phyloP scores from a whole-genome alignment of 2,329 filamentous ascomycete genomes.

The Zelopaecilomyces penicillatus region DNA sequence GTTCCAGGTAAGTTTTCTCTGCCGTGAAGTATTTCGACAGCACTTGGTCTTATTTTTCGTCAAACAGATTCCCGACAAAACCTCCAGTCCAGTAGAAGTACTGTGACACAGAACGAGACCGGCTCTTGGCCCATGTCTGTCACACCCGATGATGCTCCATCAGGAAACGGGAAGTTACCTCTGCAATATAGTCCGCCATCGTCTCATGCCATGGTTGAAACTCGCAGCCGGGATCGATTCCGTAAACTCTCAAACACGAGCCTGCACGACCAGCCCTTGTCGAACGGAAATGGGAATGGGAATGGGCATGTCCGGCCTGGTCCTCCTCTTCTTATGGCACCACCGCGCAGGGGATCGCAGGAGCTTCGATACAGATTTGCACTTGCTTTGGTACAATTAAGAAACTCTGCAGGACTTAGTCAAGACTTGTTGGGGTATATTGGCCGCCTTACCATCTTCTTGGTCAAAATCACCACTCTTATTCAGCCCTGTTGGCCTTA shows the following conservation, averaged over 20 bases:
- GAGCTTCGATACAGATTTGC: conserved; percentile 25
- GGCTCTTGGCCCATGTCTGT: conserved; percentile 1
- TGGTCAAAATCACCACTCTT: conserved; percentile 59
- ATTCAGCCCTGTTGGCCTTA: conserved; percentile 64
- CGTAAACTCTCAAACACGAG: conserved; percentile 1
- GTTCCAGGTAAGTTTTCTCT: conserved; percentile 29
- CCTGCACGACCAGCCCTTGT: background rate
- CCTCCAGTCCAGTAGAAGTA: conserved; percentile 10
- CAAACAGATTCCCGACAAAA: conserved; percentile 21
- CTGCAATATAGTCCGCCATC: background rate
- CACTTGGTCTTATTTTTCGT: conserved; percentile 20
- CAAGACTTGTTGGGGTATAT: conserved; percentile 24
- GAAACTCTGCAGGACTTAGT: conserved; percentile 17
- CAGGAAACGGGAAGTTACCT: conserved; percentile 1
- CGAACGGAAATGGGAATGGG: background rate
- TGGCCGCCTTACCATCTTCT: conserved; percentile 53
- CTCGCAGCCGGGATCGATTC: conserved; percentile 3
- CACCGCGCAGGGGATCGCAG: conserved; percentile 28
- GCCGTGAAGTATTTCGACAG: conserved; percentile 11
- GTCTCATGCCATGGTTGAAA: conserved; percentile 5
- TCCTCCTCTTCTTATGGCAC: conserved; percentile 42
- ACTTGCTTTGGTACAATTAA: conserved; percentile 26
- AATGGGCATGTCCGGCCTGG: conserved; percentile 9
- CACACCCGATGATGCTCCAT: background rate
- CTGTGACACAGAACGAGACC: conserved; percentile 2